Evolutionary conservation across 768 basidiomycete genomes (phyloP), one percentile per base, ranked within the genome.

Genomic region (Leccinum olivaceopallidum): DNA sequence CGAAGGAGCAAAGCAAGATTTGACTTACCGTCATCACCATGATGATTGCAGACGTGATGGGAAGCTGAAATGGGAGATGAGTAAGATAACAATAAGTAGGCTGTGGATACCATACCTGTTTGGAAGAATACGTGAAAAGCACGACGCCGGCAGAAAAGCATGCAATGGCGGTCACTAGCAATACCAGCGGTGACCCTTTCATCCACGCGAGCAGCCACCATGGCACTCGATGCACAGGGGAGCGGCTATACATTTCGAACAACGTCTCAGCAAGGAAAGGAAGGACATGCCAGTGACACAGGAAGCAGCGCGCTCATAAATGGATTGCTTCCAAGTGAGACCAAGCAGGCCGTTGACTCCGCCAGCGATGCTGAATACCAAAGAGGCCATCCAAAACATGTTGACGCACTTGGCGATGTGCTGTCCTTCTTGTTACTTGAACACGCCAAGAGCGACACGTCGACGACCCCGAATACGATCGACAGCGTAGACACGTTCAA

Each of bases 121-220:
- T 52, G 9, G 90, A 89, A 3, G 90, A 84, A 67, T 90, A 92
- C 8, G 88, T 81, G 65, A 92, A 92, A 34, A 87, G 82, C 58
- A 88, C 85, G 14, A 92, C 77, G 1, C 90, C 90, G 34, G 88
- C 81, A 2, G 88, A 90, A 73, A 93, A 93, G 71, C 87, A 88
- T 10, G 87, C 88, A 26, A 92, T 90, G 26, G 91, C 90, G 63
- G 90, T 79, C 48, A 92, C 89, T 55, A 93, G 83, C 74, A 92
- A 91, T 57, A 92, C 87, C 36, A 93, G 79, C 9, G 91, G 90
- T 1, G 89, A 90, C 14, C 89, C 80, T 69, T 91, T 92, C 76
- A 92, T 91, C 89, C 89, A 93, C 64, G 89, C 87, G 24, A 82
- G 68, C 16, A 83, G 71, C 82, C 82, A 83, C 82, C 81, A 82